Evolutionary conservation across 73 alveolate genomes (phyloP), one percentile per base, ranked within the genome.

Genomic region (Stentor coeruleus): DNA sequence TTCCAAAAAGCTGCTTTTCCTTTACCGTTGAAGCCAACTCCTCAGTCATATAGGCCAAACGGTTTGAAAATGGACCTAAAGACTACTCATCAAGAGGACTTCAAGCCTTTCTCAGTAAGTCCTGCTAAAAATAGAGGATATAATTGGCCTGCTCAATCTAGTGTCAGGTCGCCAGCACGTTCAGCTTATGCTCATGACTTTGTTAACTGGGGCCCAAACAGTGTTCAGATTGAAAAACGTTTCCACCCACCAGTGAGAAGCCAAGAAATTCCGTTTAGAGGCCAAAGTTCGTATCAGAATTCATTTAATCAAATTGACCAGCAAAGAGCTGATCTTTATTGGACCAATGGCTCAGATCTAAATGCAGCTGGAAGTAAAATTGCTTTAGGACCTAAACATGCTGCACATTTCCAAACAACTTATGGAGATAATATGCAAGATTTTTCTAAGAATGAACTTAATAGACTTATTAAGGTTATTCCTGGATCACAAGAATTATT

Each of bases 241-340:
- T 66, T 66, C 79, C 79, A 66, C 2, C 79, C 79, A 1, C 79
- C 79, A 1, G 79, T 66, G 41, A 66, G 79, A 40, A 28, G 49
- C 2, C 14, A 26, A 1, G 79, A 66, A 31, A 66, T 66, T 31
- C 79, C 79, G 20, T 66, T 66, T 66, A 20, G 79, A 66, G 79
- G 79, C 3, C n/a, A 26, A 2, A 66, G 41, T 66, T 66, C 79
- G 14, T 66, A 66, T 31, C n/a, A 31, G 40, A 31, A 66, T 0
- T 66, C n/a, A 20, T 66, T 20, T 33, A 20, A 31, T 20, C 42
- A 37, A 1, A 40, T 20, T 14, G n/a, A 26, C n/a, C n/a, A 31
- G 33, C 49, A 66, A 1, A 31, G 33, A 66, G 79, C 79, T 66
- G 79, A 33, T 15, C n/a, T 66, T 66, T 66, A 26, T 31, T 20